Evolutionary conservation across 2,329 filamentous ascomycete genomes (phyloP).

Genomic region (Clarireedia hainanense): DNA sequence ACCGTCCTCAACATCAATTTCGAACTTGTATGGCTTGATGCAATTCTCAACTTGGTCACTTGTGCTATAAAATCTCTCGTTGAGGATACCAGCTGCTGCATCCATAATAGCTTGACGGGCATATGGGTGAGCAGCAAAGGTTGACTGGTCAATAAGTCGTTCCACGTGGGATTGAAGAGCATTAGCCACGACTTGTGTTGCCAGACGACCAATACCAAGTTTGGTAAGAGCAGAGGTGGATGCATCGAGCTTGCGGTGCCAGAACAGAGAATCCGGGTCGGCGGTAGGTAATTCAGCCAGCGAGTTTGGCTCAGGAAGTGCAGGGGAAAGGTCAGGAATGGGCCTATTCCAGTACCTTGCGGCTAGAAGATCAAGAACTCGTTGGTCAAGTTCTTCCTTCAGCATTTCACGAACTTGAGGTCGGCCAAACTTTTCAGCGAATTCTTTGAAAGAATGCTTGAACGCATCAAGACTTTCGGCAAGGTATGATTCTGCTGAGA

Average conservation of each 20-base stretch:
- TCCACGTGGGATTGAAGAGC: slow-evolving; percentile 83
- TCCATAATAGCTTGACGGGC: slow-evolving; percentile 89
- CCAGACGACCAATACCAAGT: slow-evolving; percentile 83
- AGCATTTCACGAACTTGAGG: slow-evolving; percentile 82
- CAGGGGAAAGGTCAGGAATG: slow-evolving; percentile 67
- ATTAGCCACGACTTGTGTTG: slow-evolving; percentile 82
- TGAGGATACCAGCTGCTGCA: slow-evolving; percentile 80
- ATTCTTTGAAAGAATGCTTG: slow-evolving; percentile 96
- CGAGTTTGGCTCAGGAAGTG: slow-evolving; percentile 60
- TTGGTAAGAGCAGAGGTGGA: slow-evolving; percentile 88
- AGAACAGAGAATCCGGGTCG: slow-evolving; percentile 77
- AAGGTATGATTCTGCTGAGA: slow-evolving; percentile 93
- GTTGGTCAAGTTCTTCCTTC: slow-evolving; percentile 88
- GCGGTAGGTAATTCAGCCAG: slow-evolving; percentile 76
- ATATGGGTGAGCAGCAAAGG: slow-evolving; percentile 84
- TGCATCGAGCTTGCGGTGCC: slow-evolving; percentile 90
- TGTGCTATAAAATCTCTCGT: slow-evolving; percentile 93
- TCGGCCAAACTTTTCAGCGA: slow-evolving; percentile 81
- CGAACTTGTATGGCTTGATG: slow-evolving; percentile 97
- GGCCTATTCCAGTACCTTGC: slow-evolving; percentile 97
- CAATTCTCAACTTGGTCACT: slow-evolving; percentile 98
- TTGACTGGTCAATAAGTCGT: slow-evolving; percentile 67
- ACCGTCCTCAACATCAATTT: slow-evolving; percentile 85
- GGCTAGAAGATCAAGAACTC: slow-evolving; percentile 85
- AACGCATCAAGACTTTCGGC: slow-evolving; percentile 92